Evolutionary conservation across 768 basidiomycete genomes (phyloP), one percentile per base, ranked within the genome.

Genomic region (Mycena galericulata): DNA sequence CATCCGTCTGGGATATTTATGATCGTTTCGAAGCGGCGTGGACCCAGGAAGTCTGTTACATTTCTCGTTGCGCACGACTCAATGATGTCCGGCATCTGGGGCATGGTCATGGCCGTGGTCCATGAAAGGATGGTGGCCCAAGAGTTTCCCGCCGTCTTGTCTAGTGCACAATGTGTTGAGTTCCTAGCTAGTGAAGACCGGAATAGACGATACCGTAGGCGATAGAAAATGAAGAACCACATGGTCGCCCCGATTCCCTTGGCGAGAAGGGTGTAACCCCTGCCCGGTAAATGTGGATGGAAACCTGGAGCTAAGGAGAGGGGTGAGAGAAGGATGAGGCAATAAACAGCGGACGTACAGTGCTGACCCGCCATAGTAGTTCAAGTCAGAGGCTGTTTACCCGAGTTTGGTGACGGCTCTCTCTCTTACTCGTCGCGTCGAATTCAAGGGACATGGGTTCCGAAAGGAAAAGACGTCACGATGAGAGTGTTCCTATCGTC

Each of bases 181-280:
- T 51, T 57, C 11, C 45, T 57, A 27, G 49, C 55, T 29, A 47
- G 20, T n/a, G n/a, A 49, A 27, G 24, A 26, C 32, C 27, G 36
- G 8, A 15, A 18, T 46, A 34, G 32, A 51, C 85, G 92, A 76
- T 75, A 97, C 96, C 95, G 86, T 71, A 93, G 92, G 63, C 96
- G 90, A 82, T 97, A 98, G 85, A 98, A 97, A 78, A 98, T 96
- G 85, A 96, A 98, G 89, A 97, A 97, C 96, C 96, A 98, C 96
- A 98, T 97, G 27, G 90, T 88, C 36, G 96, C 96, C 54, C 96
- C 96, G 49, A 98, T 84, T 67, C 89, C 90, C 80, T 96, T 96
- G 29, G 92, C 88, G 32, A 97, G 85, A 78, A 95, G 89, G 66
- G 87, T 88, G 80, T 96, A 90, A 75, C 85, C 88, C 74, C 89